Evolutionary conservation across 441 rosid species (phyloP).

Genomic region (Flueggea neowawraea): DNA sequence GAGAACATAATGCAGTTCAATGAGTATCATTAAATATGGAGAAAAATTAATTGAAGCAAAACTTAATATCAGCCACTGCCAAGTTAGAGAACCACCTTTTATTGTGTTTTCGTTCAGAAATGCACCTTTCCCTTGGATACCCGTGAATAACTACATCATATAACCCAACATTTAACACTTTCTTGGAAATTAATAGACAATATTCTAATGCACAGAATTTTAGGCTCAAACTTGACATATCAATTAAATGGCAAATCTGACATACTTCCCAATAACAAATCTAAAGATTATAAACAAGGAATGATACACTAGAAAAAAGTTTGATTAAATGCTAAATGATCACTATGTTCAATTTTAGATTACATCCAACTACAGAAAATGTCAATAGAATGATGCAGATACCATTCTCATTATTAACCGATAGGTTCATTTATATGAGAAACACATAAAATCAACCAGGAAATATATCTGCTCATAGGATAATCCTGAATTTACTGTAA

Average conservation of each 20-base stretch:
- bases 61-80: background rate
- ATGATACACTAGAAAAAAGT: background rate
- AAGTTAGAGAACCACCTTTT: conserved; percentile 44
- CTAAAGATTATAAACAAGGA: no score
- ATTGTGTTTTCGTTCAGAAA: conserved; percentile 75
- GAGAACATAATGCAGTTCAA: conserved; percentile 13
- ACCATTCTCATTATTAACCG: background rate
- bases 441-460: background rate
- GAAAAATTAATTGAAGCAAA: background rate
- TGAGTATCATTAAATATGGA: background rate
- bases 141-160: conserved; percentile 70
- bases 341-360: no score
- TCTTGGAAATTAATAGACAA: background rate
- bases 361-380: no score
- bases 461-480: no score
- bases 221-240: background rate
- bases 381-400: no score
- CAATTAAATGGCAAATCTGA: background rate
- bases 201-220: background rate
- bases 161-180: conserved; percentile 6
- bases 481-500: no score
- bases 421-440: background rate
- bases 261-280: no score
- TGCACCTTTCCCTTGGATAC: conserved; percentile 74
- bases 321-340: background rate